Base-by-base conservation (phyloP, 164 flowering plant species). In the Vitis labrusca region DNA sequence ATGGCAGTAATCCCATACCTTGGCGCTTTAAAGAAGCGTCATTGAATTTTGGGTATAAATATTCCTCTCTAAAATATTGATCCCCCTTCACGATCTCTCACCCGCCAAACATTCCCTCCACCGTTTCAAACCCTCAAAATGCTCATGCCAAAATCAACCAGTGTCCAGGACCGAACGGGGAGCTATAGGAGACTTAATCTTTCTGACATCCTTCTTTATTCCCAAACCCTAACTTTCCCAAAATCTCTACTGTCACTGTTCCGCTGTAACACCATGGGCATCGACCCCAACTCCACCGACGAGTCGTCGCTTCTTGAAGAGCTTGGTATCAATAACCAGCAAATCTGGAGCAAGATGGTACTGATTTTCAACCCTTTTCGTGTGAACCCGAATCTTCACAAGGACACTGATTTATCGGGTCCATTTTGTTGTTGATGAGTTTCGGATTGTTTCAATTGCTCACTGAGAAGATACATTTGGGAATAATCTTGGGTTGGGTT, bases 221-320 rank as follows among this genome's bases (percentile, higher is more conserved):
- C 27, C 27, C 27, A 23, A 23, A 23, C 27, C 27, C 27, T 23
- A 23, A 23, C 27, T 23, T 23, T 23, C 27, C 27, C 27, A 23
- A 23, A 23, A 23, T 23, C 27, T 23, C 27, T 23, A 23, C 27
- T 23, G 27, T 23, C 44, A 32, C 44, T 4, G 44, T 32, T 74
- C 71, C 51, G 65, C 54, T 66, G 59, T 0, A 76, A 75, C 2
- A 32, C 69, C 30, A 72, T 75, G 10, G 44, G 4, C 44, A 32
- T 4, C 44, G 44, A 6, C 44, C 0, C 44, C 44, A 62, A 19
- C 29, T 89, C 89, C 79, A 93, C 86, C 13, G 94, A 89, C 68
- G 97, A 91, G 76, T 91, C 78, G 49, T 91, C 97, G 8, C 82
- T 90, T n/a, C 86, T 94, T 5, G 98, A 91, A 77, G 98, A 94